Base-by-base conservation (phyloP, 768 basidiomycete species). In the Rhodosporidiobolus odoratus region DNA sequence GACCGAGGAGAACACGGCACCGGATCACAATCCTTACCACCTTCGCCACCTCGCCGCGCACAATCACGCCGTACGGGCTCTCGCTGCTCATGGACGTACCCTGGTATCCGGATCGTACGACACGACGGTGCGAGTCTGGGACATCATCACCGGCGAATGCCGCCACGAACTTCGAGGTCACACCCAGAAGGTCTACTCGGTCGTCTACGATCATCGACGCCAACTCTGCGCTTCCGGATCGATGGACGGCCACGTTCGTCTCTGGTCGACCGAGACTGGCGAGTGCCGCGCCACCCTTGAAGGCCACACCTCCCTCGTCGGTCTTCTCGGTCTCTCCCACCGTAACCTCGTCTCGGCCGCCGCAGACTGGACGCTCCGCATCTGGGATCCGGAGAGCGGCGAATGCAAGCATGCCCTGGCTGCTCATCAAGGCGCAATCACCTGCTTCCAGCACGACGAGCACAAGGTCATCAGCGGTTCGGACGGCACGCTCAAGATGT, bases 401-500 rank as follows among this genome's bases (percentile, higher is more conserved):
- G 87, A 87, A 67, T 83, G 91, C 38, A 86, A 85, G 47, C 89
- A 93, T 74, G 87, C 88, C 0, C 85, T 99, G 38, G 87, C 88
- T 6, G 92, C 91, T 1, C 95, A 98, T 79, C 89, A 89, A 10
- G 95, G 94, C 30, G 93, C 95, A n/a, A 98, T 99, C 75, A 98
- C 96, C 25, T 99, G 95, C 81, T 97, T 98, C 72, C 62, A 71
- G 84, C 92, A 95, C 80, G 95, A 98, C 79, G 94, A 98, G 79
- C 92, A 91, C 83, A 97, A 96, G 78, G 91, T 98, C 54, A 84
- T 99, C 37, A 91, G 89, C 76, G 95, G 95, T 19, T 91, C 89
- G 21, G 96, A 98, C 75, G 96, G 96, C 23, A 92, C 90, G 68
- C 83, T 99, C 75, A 97, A 97, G 84, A 90, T 98, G 88, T 99